These are phyloP conservation scores for Suhomyces choctaworum DNA, from an alignment of 1,139 yeast genomes.

Conservation along the genomic window DNA sequence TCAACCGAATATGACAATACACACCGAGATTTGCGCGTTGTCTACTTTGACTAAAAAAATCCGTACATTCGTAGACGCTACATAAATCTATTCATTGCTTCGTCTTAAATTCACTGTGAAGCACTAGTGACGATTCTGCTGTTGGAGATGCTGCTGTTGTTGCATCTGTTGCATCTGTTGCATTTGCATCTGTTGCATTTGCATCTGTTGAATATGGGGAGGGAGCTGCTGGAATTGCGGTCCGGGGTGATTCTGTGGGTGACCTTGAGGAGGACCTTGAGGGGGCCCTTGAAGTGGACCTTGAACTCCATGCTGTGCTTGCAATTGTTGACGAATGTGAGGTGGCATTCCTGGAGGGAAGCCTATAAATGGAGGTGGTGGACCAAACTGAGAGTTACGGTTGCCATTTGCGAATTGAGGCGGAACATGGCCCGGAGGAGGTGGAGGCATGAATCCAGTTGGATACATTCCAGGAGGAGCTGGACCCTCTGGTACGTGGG, in stretches of 20 bases:
- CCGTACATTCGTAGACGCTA: no score
- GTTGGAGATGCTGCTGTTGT: conserved; percentile 18
- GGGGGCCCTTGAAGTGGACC: conserved; percentile 15
- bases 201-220: conserved; percentile 14
- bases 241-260: conserved; percentile 10
- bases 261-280: conserved; percentile 17
- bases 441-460: conserved; percentile 4
- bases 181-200: conserved; percentile 13
- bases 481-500: background rate
- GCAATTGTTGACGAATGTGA: conserved; percentile 12
- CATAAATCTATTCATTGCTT: no score
- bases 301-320: conserved; percentile 5
- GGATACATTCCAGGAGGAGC: conserved; percentile 6
- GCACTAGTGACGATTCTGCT: conserved; percentile 5
- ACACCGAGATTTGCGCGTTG: no score
- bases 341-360: conserved; percentile 28
- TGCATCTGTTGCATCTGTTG: conserved; percentile 10
- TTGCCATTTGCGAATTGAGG: conserved; percentile 22
- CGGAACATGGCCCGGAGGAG: conserved; percentile 33
- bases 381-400: conserved; percentile 20
- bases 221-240: conserved; percentile 10
- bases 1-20: no score
- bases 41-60: no score
- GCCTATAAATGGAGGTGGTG: conserved; percentile 26
- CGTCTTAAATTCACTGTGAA: no score